Evolutionary conservation across 306 rosid genomes (phyloP).

Genomic region (Potentilla sterilis): DNA sequence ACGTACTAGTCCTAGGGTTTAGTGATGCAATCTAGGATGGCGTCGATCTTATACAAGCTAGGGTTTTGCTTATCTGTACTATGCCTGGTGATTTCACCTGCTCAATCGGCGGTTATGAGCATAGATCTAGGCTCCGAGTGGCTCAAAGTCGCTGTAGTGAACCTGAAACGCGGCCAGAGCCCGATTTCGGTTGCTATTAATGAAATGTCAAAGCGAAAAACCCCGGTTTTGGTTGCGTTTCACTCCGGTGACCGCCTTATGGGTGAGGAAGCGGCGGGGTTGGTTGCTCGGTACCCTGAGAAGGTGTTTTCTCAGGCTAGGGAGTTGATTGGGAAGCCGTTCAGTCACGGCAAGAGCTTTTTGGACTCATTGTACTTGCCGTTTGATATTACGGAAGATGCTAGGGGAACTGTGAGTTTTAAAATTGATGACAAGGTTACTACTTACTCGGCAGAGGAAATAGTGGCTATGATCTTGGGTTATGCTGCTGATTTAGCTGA

Average conservation of each 20-base stretch:
- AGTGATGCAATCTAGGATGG: constrained; percentile 44
- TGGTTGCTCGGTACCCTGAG: constrained; percentile 82
- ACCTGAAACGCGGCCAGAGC: constrained; percentile 84
- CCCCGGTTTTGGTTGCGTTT: constrained; percentile 79
- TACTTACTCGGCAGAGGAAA: constrained; percentile 68
- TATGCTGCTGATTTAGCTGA: constrained; percentile 69
- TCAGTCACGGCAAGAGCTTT: constrained; percentile 37
- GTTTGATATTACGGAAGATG: constrained; percentile 55
- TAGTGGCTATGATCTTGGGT: constrained; percentile 76
- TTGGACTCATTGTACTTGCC: constrained; percentile 75
- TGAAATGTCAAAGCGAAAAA: constrained; percentile 94
- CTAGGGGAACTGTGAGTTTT: constrained; percentile 60
- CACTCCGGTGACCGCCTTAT: constrained; percentile 74
- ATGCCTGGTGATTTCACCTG: constrained; percentile 45
- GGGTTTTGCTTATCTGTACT: constrained; percentile 38
- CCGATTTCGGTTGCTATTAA: constrained; percentile 91
- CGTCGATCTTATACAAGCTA: constrained; percentile 48
- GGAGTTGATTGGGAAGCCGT: constrained; percentile 79
- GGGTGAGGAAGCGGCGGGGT: constrained; percentile 92
- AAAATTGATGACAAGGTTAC: constrained; percentile 45
- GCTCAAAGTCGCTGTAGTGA: constrained; percentile 90
- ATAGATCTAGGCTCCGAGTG: constrained; percentile 97
- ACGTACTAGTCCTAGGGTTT: constrained; percentile 14
- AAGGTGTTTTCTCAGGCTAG: constrained; percentile 78
- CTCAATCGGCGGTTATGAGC: constrained; percentile 85